Evolutionary conservation across 768 basidiomycete genomes (phyloP), one percentile per base, ranked within the genome.

Genomic region (Tylopilus plumbeoviolaceoides): DNA sequence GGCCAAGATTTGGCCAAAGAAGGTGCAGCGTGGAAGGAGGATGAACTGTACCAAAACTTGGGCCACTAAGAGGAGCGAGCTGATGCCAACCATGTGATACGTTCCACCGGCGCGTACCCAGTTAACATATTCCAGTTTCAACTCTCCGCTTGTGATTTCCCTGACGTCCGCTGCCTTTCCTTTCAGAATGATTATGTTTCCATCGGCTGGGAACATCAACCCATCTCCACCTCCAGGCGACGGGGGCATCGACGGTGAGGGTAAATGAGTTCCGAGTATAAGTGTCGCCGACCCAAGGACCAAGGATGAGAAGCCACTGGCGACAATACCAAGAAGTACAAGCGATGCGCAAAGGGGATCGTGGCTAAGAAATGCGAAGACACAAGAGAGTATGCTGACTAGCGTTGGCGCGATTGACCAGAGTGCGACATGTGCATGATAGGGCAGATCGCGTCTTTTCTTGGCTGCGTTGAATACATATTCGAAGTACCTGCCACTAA

Each of bases 1-100:
- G 46, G 63, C 65, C 46, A 63, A 12, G 30, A 71, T 61, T 47
- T 72, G 70, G 17, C 70, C 70, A n/a, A 72, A 70, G 35, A 72
- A 54, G 11, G 58, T 60, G 47, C 63, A 51, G 38, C 57, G 63
- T 1, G 68, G 68, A 9, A 68, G 58, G 28, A 70, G 51, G 39
- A 72, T 59, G 30, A 72, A 60, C 42, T 72, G 70, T 10, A 44
- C 21, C 44, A 72, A 43, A 51, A 63, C 69, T 44, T 72, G 70
- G 18, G 31, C n/a, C 43, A 60, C 52, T 38, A 71, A 52, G 14
- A 70, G 56, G 45, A 71, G 47, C n/a, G 67, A 66, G 47, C 48
- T 56, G 9, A 63, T 1, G 14, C 63, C 67, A 21, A 69, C 51
- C 11, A 18, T 35, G 44, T 57, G 56, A 31, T 57, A 23, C 23